Base-by-base conservation (phyloP, 768 basidiomycete species). In the Tulasnella sp. region DNA sequence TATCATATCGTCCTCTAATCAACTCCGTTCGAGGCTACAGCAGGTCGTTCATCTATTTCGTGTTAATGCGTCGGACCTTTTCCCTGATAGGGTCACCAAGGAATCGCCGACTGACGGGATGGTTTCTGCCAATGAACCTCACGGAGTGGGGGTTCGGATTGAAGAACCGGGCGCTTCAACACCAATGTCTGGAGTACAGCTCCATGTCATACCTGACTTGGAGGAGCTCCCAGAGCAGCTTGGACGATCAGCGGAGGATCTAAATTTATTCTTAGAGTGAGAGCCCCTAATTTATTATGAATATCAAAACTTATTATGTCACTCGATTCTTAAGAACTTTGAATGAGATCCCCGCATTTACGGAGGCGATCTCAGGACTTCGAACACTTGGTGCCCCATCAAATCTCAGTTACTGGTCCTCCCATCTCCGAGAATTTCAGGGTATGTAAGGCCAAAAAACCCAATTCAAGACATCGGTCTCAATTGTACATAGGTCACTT, bases 391-490 rank as follows among this genome's bases (percentile, higher is more conserved):
- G n/a, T n/a, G n/a, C n/a, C n/a, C n/a, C n/a, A n/a, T 75, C 76
- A 0, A 81, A 86, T 62, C 66, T 85, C 31, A 77, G 75, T 79
- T 83, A 83, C 56, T 83, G 83, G 83, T 72, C 81, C 9, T 80
- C 79, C 34, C 82, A 80, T 60, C 64, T 86, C 43, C 70, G 69
- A 54, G 75, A 75, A 51, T 86, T 83, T 58, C 63, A 70, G 58
- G 75, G 80, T 77, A 57, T 49, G 66, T 32, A 5, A 20, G 9
- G 58, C 29, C 13, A 20, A 4, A 24, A 9, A 19, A 28, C 34
- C 46, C 48, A 43, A 41, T 61, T 45, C 53, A 31, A 27, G 34
- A 44, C 27, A 29, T n/a, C 20, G 2, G 24, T 4, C 47, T 50
- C 31, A 5, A n/a, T n/a, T n/a, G n/a, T n/a, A n/a, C n/a, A n/a